A percentile compares a stretch with the other conserved stretches of the same genome.
These are phyloP conservation scores for Mycena haematopus DNA, from an alignment of 768 basidiomycete species.

Conservation along the genomic window DNA sequence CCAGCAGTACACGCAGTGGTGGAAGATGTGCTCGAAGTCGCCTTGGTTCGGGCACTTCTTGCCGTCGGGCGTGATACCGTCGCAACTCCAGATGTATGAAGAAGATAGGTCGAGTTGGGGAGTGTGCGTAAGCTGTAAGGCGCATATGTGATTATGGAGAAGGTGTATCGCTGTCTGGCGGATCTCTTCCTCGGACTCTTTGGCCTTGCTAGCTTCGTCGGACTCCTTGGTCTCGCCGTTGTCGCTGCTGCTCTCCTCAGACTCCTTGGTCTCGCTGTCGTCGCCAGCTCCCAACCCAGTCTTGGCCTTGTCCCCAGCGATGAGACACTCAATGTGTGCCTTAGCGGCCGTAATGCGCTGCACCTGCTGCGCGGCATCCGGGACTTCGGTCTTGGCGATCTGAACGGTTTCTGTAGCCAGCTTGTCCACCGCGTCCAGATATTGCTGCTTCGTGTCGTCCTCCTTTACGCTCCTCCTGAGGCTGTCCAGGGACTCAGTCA, in stretches of 20 bases:
- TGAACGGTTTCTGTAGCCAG: background rate
- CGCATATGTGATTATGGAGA: background rate
- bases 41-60: background rate
- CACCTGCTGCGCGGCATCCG: background rate
- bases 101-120: background rate
- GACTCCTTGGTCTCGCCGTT: background rate
- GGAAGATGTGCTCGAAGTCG: background rate
- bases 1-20: background rate
- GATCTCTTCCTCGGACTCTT: no score
- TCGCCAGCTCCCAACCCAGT: background rate
- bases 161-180: background rate
- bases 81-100: background rate
- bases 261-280: background rate
- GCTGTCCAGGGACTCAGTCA: background rate
- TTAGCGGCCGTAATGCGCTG: background rate
- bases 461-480: background rate
- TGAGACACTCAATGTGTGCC: background rate
- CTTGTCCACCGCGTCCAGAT: background rate
- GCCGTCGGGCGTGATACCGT: background rate
- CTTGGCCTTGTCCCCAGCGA: background rate
- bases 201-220: background rate
- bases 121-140: background rate
- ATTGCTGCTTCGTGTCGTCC: background rate
- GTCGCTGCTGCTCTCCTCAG: background rate
- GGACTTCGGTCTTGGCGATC: background rate